Evolutionary conservation across 75 land plant species (phyloP), one percentile per base, ranked within the genome.

Genomic region (Pinus taeda): DNA sequence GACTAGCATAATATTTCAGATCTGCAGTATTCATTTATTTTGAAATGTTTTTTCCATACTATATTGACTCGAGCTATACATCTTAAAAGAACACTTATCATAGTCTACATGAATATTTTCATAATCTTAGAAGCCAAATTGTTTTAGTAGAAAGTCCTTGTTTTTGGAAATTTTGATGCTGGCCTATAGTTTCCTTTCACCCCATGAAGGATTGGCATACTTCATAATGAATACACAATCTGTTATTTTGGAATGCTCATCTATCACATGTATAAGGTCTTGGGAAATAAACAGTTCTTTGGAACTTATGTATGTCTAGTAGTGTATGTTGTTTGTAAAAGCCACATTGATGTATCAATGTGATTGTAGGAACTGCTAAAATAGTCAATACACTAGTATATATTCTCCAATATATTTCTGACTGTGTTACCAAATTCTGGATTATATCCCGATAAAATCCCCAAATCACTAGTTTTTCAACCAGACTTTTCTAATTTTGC

Each of bases 241-340:
- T n/a, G 24, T n/a, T n/a, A 69, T 42, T 69, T 18, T 69, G 36
- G 20, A 36, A 65, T 30, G 39, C 33, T 33, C 42, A 65, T 24
- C 3, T 69, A 20, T 7, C 39, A 42, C n/a, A 6, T 69, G 24
- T n/a, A 76, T 39, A 17, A 61, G 39, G 62, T 74, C 75, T 69
- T 45, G 12, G 55, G 12, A 75, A 55, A 75, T 6, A 24, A 62
- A 26, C 21, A 15, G 17, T 29, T 76, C 73, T 36, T 22, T 37
- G 65, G 21, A 63, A 69, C n/a, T 42, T 72, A 15, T 76, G 76
- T 30, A 59, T 62, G 37, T 74, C 59, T 74, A 12, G n/a, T 8
- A 33, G 71, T 15, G 29, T 15, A 39, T 39, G 53, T 42, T n/a
- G 20, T 69, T 39, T 69, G 72, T 42, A 4, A 69, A 49, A 49